Base-by-base conservation (phyloP, 306 rosid species). In the Fragaria ananassa region DNA sequence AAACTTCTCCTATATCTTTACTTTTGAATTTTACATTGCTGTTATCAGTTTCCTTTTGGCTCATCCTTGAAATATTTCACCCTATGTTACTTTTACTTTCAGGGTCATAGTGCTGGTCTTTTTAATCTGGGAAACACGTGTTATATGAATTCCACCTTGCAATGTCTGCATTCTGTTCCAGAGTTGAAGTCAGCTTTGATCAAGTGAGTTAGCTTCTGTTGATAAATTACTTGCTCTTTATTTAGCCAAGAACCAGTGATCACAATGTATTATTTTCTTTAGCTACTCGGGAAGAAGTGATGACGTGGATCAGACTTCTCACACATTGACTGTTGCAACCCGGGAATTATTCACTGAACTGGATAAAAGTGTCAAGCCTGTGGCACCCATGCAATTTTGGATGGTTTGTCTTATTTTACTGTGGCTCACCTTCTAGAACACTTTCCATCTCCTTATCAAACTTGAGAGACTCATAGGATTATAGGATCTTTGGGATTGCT, bases 361-460 rank as follows among this genome's bases (percentile, higher is more conserved):
- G 78, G 98, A 91, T 86, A 91, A 82, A 87, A 96, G 97, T 85
- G 89, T 85, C 76, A 96, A 89, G 89, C 74, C 99, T 80, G 97
- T 96, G 78, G 98, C 97, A 7, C 99, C 99, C 60, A 92, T 96
- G 99, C 99, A 93, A 74, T 96, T 96, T 83, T 96, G 99, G 99
- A 91, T 91, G 99, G 99, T 96, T 64, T 75, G 81, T 81, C 76
- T 82, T 68, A 13, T 54, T 65, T 78, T 39, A 17, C 62, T 50
- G 1, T 56, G 60, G 21, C 63, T 77, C 74, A 68, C 58, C 65
- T 34, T 78, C 29, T 62, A 45, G 57, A 56, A 57, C 45, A 13
- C 13, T n/a, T 34, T 31, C 45, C 47, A 15, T 76, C 34, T 47
- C 58, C 66, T 58, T 2, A 15, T 60, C 29, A 44, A 57, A 21